Base-by-base conservation (phyloP, 371 early-diverging fungal genomes). In the Mortierella sp. region DNA sequence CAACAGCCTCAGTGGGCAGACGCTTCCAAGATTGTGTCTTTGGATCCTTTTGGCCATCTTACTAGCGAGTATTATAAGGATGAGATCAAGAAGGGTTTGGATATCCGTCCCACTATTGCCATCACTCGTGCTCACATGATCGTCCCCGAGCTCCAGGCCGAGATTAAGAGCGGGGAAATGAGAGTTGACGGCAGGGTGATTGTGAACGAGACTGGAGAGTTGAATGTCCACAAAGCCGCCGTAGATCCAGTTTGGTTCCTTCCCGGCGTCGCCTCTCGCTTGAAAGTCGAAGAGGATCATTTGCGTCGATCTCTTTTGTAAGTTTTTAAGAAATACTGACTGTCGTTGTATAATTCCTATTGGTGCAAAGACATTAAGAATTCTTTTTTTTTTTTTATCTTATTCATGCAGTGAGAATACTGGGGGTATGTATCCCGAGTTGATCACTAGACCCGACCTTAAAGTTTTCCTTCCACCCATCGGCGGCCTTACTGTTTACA, bases 191-290 rank as follows among this genome's bases (percentile, higher is more conserved):
- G 96, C 60, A 92, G 93, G 58, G 86, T 97, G 24, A 94, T 97
- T 1, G 85, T 95, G 6, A 94, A 93, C 65, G 85, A 89, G 16
- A 78, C 83, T 19, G 98, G 97, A 16, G 96, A 98, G 65, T 83
- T 97, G 60, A 92, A 94, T 72, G 98, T 97, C 5, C 91, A 92
- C 68, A 97, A 97, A 83, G 98, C 96, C 19, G 98, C 98, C 7
- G 90, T 96, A 11, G 98, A 98, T 74, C 98, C 98, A n/a, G 98
- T 98, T 7, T 98, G 98, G 98, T 93, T 92, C 69, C 86, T 98
- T 8, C 97, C 97, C 6, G 98, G 98, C 3, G 95, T 98, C 0
- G 97, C 98, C 32, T 87, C 90, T 58, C 89, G 97, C 19, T 95
- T 98, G 78, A 92, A 94, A 16, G 96, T 96, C 65, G 93, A 92